Evolutionary conservation across 805 yeast species (phyloP).

Genomic region (Myxozyma sirexii): DNA sequence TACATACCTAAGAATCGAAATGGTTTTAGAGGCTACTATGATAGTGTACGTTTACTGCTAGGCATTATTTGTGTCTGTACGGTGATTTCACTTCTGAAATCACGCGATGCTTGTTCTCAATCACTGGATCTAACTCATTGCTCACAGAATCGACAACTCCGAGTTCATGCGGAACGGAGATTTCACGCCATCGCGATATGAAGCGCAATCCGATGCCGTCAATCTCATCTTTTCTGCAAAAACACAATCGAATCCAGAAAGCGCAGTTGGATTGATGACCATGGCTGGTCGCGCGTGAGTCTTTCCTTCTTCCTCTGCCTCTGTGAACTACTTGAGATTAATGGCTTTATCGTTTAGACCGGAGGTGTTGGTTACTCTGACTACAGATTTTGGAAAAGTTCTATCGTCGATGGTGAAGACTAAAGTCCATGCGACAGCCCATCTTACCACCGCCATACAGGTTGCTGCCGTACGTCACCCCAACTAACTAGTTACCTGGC

Average conservation of each 20-base stretch:
- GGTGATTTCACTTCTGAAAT: no score
- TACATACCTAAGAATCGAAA: background rate
- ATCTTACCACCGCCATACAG: slow-evolving; percentile 82
- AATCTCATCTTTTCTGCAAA: slow-evolving; percentile 84
- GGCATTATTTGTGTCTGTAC: no score
- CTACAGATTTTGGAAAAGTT: slow-evolving; percentile 83
- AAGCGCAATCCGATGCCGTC: slow-evolving; percentile 89
- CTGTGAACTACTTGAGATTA: no score
- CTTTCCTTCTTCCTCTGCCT: background rate
- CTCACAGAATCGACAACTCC: slow-evolving; percentile 74
- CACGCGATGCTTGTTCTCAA: no score
- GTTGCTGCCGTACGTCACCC: slow-evolving; percentile 63
- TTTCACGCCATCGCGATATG: slow-evolving; percentile 81
- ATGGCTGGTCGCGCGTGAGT: slow-evolving; percentile 66
- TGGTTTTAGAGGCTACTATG: slow-evolving; percentile 95
- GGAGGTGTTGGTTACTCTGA: slow-evolving; percentile 83
- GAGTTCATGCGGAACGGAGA: slow-evolving; percentile 97
- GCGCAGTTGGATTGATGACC: slow-evolving; percentile 87
- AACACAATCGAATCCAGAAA: slow-evolving; percentile 88
- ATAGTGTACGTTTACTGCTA: slow-evolving; percentile 58
- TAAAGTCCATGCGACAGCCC: slow-evolving; percentile 65
- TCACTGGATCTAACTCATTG: slow-evolving; percentile 4
- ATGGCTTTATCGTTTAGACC: slow-evolving; percentile 53
- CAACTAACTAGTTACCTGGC: background rate
- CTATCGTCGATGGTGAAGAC: slow-evolving; percentile 80